Evolutionary conservation across 305 asterid species (phyloP).

Genomic region (Salvia sclarea): DNA sequence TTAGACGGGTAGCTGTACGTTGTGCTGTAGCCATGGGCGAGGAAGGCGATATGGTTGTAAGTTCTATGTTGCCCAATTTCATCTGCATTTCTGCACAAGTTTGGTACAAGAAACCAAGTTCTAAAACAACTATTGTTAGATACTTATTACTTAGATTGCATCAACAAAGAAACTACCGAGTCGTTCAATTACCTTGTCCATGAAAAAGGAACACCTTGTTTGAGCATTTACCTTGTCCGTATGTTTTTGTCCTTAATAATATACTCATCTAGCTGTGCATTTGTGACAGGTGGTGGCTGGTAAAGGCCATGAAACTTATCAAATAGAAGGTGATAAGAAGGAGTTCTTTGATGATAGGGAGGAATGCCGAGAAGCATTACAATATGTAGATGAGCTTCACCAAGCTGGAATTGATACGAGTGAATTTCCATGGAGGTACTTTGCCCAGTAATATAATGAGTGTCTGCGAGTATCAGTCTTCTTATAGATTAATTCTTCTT

Average conservation of each 20-base stretch:
- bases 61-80: constrained; percentile 35
- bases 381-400: constrained; percentile 98
- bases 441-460: neutral
- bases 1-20: constrained; percentile 92
- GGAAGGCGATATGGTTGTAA: constrained; percentile 96
- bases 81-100: constrained; percentile 10
- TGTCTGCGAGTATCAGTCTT: constrained; percentile 12
- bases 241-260: neutral
- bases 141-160: too few relatives aligned
- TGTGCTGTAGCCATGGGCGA: constrained; percentile 99
- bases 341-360: constrained; percentile 95
- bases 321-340: constrained; percentile 83
- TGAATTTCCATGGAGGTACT: constrained; percentile 98
- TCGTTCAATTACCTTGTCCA: neutral
- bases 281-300: constrained; percentile 88
- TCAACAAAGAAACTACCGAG: neutral
- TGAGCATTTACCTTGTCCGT: neutral
- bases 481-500: neutral
- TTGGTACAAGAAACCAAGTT: neutral
- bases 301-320: constrained; percentile 86
- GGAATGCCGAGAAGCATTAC: constrained; percentile 96
- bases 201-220: neutral
- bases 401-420: constrained; percentile 99
- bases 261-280: neutral
- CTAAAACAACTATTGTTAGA: neutral